These are phyloP conservation scores for Neofusicoccum sp. DNA, from an alignment of 2,329 filamentous ascomycete genomes.

Conservation along the genomic window DNA sequence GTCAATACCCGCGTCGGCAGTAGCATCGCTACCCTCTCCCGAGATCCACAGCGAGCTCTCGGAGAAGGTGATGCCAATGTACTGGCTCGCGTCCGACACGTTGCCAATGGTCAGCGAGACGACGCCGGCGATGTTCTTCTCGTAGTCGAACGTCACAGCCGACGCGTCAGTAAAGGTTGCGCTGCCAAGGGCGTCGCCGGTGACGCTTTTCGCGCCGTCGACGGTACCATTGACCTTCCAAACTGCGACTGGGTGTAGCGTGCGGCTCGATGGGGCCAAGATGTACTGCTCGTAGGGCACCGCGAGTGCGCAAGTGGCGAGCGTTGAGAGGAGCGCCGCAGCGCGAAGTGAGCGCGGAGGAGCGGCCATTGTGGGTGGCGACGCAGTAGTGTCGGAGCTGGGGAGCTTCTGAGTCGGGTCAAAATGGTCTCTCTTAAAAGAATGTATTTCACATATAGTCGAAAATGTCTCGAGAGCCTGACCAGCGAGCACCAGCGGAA, in stretches of 20 bases:
- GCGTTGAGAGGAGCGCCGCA: not conserved
- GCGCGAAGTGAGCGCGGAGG: not conserved
- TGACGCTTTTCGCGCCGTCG: slow-evolving; percentile 36
- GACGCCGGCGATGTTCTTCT: slow-evolving; percentile 46
- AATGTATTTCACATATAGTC: not conserved
- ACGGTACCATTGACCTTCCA: slow-evolving; percentile 46
- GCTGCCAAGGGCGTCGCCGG: slow-evolving; percentile 31
- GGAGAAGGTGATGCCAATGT: slow-evolving; percentile 47
- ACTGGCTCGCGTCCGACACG: slow-evolving; percentile 31
- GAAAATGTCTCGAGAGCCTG: not conserved
- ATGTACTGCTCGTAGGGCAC: slow-evolving; percentile 45
- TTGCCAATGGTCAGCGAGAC: slow-evolving; percentile 27
- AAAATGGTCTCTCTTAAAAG: not conserved
- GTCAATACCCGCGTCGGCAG: slow-evolving; percentile 50
- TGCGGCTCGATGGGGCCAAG: slow-evolving; percentile 43
- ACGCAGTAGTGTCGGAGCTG: not conserved
- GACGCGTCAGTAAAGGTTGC: slow-evolving; percentile 39
- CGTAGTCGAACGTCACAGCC: slow-evolving; percentile 46
- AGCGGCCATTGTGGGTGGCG: not conserved
- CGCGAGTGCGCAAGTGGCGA: slow-evolving; percentile 20
- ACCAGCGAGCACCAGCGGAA: slow-evolving; percentile 9
- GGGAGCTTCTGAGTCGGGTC: not conserved
- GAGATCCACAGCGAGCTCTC: slow-evolving; percentile 54
- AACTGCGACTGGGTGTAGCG: slow-evolving; percentile 38
- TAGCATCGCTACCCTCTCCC: slow-evolving; percentile 49